Evolutionary conservation across 768 basidiomycete genomes (phyloP), one percentile per base, ranked within the genome.

Genomic region (Rhizopogon vinicolor): DNA sequence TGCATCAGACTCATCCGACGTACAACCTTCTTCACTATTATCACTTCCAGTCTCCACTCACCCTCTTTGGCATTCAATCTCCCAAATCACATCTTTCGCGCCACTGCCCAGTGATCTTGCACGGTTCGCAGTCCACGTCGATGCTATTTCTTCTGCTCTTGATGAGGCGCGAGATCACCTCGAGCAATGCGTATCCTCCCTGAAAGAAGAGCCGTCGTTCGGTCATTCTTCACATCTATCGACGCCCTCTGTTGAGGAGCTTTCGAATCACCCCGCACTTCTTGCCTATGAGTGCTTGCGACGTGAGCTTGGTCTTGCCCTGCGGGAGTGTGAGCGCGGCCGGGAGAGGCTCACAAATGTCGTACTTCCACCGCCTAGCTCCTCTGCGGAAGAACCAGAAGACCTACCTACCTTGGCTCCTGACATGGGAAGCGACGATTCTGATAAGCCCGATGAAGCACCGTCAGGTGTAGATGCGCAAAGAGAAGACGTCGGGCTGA

Each of bases 311-410:
- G 91, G 91, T 7, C 68, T 87, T 22, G 91, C 89, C 1, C 70
- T 93, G 31, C 74, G 90, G 7, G 91, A 93, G 62, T 93, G 89
- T 64, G 91, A 93, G 68, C 80, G 91, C 7, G 91, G 91, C 0
- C 75, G 87, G 16, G 85, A 83, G 41, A 78, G 79, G 16, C 72
- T 93, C 33, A 60, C 85, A 1, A 79, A 82, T 49, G 70, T 87
- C 52, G 68, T 89, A 3, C 65, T 74, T n/a, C 83, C 84, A 0
- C 70, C 73, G 4, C 60, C 66, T 33, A 60, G 66, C 41, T 13
- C 62, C 58, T 53, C 68, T 43, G 65, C 57, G 33, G 73, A 74
- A 5, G 67, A 71, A 5, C 74, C 73, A 1, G 75, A 74, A 2
- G 75, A 78, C 43, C 66, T 83, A n/a, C 84, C 83, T 7, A 75